These are phyloP conservation scores for Globomyces pollinis-pini DNA, from an alignment of 192 early-diverging fungal genomes.

Conservation along the genomic window DNA sequence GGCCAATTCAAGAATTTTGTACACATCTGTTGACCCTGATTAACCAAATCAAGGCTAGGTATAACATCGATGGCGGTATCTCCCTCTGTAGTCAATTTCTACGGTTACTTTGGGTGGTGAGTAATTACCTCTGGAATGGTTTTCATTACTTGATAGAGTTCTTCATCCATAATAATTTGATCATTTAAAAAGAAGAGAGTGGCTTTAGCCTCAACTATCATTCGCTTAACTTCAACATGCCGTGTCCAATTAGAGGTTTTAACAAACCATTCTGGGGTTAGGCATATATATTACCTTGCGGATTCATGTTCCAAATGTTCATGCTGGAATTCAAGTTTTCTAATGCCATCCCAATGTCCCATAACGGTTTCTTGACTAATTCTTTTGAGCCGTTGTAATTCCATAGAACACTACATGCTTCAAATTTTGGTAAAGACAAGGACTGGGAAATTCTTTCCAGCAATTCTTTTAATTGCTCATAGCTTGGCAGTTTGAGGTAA, in stretches of 20 bases:
- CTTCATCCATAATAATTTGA: not conserved
- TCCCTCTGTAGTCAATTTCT: not conserved
- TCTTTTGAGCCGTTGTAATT: constrained; percentile 1
- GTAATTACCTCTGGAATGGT: not conserved
- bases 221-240: not conserved
- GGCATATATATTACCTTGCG: not conserved
- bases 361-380: not conserved
- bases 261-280: not conserved
- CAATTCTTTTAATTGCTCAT: not conserved
- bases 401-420: constrained; percentile 19
- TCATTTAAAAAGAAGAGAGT: constrained; percentile 8
- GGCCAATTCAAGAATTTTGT: constrained; percentile 27
- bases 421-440: not conserved
- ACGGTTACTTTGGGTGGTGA: too few species aligned
- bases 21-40: not conserved
- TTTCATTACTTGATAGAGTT: not conserved
- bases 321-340: not conserved
- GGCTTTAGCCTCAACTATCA: not conserved
- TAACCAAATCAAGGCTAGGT: not conserved
- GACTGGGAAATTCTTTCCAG: not conserved
- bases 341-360: not conserved
- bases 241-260: not conserved
- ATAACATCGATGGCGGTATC: not conserved
- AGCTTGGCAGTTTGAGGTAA: not conserved
- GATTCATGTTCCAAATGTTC: not conserved